Evolutionary conservation across 768 basidiomycete species (phyloP).

Genomic region (Kondoa subrosea): DNA sequence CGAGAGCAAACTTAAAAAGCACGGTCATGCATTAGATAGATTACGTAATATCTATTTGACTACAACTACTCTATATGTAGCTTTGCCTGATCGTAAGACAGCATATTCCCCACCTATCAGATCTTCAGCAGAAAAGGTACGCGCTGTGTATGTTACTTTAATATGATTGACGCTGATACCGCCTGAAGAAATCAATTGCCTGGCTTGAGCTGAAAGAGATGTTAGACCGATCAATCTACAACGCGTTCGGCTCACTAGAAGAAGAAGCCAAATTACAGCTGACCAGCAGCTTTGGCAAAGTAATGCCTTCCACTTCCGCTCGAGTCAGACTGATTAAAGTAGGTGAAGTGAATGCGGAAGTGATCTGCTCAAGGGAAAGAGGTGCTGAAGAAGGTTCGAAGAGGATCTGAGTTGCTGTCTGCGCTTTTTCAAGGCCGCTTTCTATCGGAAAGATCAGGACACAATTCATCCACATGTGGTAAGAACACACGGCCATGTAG

Average conservation of each 20-base stretch:
- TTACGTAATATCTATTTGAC: too few species aligned
- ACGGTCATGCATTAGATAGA: too few species aligned
- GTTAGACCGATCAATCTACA: too few species aligned
- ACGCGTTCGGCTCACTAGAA: slow-evolving; percentile 8
- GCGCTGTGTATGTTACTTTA: slow-evolving; percentile 41
- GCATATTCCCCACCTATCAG: slow-evolving; percentile 7
- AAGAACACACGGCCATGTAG: slow-evolving; percentile 45
- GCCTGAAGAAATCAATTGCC: slow-evolving; percentile 44
- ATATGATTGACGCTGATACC: slow-evolving; percentile 59
- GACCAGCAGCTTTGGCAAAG: background rate
- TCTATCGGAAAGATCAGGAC: too few species aligned
- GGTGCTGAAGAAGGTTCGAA: slow-evolving; percentile 43
- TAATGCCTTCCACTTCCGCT: background rate
- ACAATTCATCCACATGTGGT: too few species aligned
- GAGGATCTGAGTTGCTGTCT: slow-evolving; percentile 38
- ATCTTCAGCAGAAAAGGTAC: slow-evolving; percentile 32
- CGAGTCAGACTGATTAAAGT: background rate
- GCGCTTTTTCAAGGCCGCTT: slow-evolving; percentile 37
- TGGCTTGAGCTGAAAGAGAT: slow-evolving; percentile 40
- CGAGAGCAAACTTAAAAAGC: too few species aligned
- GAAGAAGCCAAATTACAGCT: slow-evolving; percentile 1
- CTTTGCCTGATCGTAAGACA: slow-evolving; percentile 13
- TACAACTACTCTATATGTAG: slow-evolving; percentile 4
- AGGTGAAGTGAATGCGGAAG: slow-evolving; percentile 31
- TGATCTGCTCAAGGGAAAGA: slow-evolving; percentile 42